Base-by-base conservation (phyloP, 345 rosid genomes). In the Arabis alpina region DNA sequence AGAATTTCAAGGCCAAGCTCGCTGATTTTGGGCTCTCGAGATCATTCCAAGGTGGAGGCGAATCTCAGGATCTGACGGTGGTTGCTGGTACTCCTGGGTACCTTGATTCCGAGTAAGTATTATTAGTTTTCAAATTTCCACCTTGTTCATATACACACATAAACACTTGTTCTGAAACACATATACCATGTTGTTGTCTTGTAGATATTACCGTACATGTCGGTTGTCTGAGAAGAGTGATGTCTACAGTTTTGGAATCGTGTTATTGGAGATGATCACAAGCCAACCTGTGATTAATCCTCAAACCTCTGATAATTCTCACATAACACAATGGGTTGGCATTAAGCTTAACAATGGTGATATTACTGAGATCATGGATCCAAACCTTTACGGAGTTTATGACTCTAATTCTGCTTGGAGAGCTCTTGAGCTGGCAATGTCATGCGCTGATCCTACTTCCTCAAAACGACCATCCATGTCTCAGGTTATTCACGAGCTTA, bases 21-120 rank as follows among this genome's bases (percentile, higher is more conserved):
- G 71, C 85, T 2, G 87, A 85, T 61, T 85, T 85, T 62, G 87
- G 89, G 15, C 52, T 83, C 1, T 83, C 89, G 14, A 79, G 70
- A 54, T 48, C 68, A 48, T 63, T 48, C 56, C 45, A 4, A 34
- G 19, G 0, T 49, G 45, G 16, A 34, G 34, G 3, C 0, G 68
- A 49, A 19, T 34, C 55, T 10, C 4, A 32, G 4, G 4, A 4
- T 30, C 8, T 14, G 2, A 62, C 28, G 0, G 2, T 5, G 11
- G 6, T 62, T 47, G 66, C 15, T 44, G 66, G 66, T 45, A 61
- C 66, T 14, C 32, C 0, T 48, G 67, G 67, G 32, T 62, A 64
- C 45, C 34, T 64, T 34, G 56, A 64, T 49, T 57, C 65, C 0
- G 61, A 56, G 64, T 56, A 44, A 34, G 62, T 54, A 27, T 67